phyloP scores from a whole-genome alignment of 2,329 filamentous ascomycete genomes.

The Xylaria sp. region DNA sequence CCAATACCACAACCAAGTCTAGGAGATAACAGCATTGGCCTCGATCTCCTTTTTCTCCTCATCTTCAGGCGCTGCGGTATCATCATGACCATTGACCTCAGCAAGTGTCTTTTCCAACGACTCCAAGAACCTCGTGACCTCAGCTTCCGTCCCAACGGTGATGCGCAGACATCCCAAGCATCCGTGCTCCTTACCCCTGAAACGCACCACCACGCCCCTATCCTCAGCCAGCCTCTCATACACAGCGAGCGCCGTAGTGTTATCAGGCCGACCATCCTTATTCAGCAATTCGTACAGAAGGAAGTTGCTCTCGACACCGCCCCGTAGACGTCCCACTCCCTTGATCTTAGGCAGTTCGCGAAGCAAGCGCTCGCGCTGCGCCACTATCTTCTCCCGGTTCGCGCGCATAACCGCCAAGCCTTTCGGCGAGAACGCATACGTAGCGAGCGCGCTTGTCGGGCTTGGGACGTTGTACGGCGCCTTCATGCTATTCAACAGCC shows the following conservation, averaged over 20 bases:
- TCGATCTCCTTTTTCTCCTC: conserved; percentile 53
- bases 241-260: conserved; percentile 78
- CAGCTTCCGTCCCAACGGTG: conserved; percentile 89
- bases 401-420: conserved; percentile 79
- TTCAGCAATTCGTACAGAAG: conserved; percentile 89
- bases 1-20: conserved; percentile 35
- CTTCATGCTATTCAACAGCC: conserved; percentile 89
- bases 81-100: conserved; percentile 55
- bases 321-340: conserved; percentile 83
- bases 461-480: conserved; percentile 96
- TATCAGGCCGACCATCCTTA: conserved; percentile 77
- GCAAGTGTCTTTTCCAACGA: conserved; percentile 67
- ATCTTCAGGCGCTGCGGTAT: conserved; percentile 40
- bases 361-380: conserved; percentile 81
- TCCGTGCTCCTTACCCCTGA: conserved; percentile 90
- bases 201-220: conserved; percentile 90
- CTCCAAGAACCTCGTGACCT: conserved; percentile 81
- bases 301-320: conserved; percentile 87
- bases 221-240: conserved; percentile 88
- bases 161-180: conserved; percentile 90
- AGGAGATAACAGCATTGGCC: conserved; percentile 54
- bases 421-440: conserved; percentile 72
- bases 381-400: conserved; percentile 76
- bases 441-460: conserved; percentile 84
- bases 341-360: conserved; percentile 76